Evolutionary conservation across 768 basidiomycete genomes (phyloP).

Genomic region (Mycena vitilis): DNA sequence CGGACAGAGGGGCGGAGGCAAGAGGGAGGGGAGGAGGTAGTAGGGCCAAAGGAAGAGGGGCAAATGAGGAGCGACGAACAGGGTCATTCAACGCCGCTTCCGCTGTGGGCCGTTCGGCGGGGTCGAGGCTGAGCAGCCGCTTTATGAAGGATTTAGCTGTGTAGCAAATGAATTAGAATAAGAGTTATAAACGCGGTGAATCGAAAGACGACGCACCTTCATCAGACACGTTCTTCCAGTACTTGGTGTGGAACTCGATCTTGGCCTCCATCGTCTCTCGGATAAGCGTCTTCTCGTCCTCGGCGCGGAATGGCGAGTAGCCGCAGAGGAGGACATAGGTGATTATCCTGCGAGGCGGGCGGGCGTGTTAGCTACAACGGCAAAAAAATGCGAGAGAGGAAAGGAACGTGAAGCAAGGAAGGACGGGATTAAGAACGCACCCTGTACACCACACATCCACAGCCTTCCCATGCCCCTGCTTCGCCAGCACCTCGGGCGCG

Average conservation of each 20-base stretch:
- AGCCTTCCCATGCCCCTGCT: constrained; percentile 88
- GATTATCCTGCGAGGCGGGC: constrained; percentile 72
- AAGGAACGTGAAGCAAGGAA: neutral
- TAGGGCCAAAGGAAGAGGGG: no score
- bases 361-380: neutral
- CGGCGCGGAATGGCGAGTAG: constrained; percentile 93
- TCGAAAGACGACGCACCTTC: constrained; percentile 62
- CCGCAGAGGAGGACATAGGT: constrained; percentile 96
- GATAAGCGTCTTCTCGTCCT: constrained; percentile 78
- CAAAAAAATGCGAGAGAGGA: neutral
- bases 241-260: constrained; percentile 92
- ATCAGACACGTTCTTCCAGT: constrained; percentile 90
- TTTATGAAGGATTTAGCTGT: constrained; percentile 89
- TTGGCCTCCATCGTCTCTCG: constrained; percentile 88
- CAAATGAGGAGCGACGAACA: no score
- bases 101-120: constrained; percentile 77
- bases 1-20: no score
- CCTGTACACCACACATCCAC: constrained; percentile 97
- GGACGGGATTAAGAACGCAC: constrained; percentile 55
- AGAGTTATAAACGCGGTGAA: neutral
- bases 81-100: constrained; percentile 74
- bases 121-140: constrained; percentile 76
- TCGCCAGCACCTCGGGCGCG: constrained; percentile 88
- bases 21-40: no score
- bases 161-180: constrained; percentile 15